These are phyloP conservation scores for Fraxinus quadrangulata DNA, from an alignment of 257 asterid species.

Conservation along the genomic window DNA sequence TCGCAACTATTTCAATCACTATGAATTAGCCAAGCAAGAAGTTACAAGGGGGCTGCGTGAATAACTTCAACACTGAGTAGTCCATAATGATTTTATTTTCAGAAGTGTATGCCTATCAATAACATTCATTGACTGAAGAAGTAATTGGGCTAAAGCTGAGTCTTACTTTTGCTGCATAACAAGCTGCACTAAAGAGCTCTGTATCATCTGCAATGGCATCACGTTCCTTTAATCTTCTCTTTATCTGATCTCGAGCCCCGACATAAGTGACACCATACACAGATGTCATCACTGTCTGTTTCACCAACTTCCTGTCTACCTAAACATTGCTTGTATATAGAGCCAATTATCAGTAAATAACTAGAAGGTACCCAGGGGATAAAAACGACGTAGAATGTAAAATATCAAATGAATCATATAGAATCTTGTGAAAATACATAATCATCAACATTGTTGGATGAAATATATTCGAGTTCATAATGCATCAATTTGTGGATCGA, in stretches of 20 bases:
- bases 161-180: slow-evolving; percentile 94
- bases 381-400: not conserved
- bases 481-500: slow-evolving; percentile 5
- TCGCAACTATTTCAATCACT: slow-evolving; percentile 5
- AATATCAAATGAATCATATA: slow-evolving; percentile 14
- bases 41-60: slow-evolving; percentile 9
- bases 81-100: not conserved
- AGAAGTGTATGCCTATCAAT: slow-evolving; percentile 1
- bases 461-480: slow-evolving; percentile 16
- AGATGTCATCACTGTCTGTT: slow-evolving; percentile 99
- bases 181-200: slow-evolving; percentile 78
- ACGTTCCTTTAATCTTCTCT: slow-evolving; percentile 88
- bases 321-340: slow-evolving; percentile 33
- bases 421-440: not conserved
- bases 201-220: slow-evolving; percentile 61
- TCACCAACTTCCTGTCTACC: slow-evolving; percentile 97
- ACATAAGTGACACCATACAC: slow-evolving; percentile 95
- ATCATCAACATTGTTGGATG: slow-evolving; percentile 8
- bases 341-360: slow-evolving; percentile 14
- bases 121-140: slow-evolving; percentile 16
- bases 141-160: slow-evolving; percentile 23
- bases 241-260: slow-evolving; percentile 98
- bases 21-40: slow-evolving; percentile 19
- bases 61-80: slow-evolving; percentile 17
- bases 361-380: slow-evolving; percentile 4